Evolutionary conservation across 139 green algal species (phyloP).

Genomic region (Desmodesmus armatus): DNA sequence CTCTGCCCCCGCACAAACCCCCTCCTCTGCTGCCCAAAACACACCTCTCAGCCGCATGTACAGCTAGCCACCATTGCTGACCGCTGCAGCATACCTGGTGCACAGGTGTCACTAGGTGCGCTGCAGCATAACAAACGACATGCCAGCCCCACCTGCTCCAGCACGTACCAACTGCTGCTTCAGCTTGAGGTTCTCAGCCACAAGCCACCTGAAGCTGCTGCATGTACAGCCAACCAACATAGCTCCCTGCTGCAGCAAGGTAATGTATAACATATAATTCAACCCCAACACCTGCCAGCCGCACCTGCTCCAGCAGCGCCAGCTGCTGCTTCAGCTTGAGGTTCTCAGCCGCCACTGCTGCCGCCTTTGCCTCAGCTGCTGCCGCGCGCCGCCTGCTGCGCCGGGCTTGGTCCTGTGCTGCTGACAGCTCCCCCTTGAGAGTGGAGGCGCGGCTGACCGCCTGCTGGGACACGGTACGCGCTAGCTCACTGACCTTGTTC

Average conservation of each 20-base stretch:
- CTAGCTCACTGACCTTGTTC: conserved; percentile 32
- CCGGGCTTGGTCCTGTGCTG: neutral
- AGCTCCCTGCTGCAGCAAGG: neutral
- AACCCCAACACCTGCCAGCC: no score
- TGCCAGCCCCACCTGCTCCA: conserved; percentile 12
- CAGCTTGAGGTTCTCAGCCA: conserved; percentile 24
- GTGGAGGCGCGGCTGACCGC: neutral
- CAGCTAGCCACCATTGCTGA: no score
- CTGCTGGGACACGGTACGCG: conserved; percentile 38
- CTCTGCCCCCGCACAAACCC: no score
- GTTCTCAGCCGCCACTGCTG: conserved; percentile 23
- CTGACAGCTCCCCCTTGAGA: conserved; percentile 23
- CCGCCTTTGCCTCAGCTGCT: conserved; percentile 12
- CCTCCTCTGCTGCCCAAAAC: no score
- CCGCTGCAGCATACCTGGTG: no score
- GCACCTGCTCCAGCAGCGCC: conserved; percentile 37
- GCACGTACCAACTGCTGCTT: conserved; percentile 28
- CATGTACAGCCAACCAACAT: no score
- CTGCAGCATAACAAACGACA: no score
- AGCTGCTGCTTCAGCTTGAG: conserved; percentile 12
- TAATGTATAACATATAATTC: no score
- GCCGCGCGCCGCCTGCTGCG: conserved; percentile 33
- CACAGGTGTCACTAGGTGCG: no score
- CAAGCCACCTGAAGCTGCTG: neutral
- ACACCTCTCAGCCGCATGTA: no score